A percentile compares a stretch with the other conserved stretches of the same genome.
Evolutionary conservation across 345 rosid species (phyloP).

Genomic region (Toxicodendron radicans): DNA sequence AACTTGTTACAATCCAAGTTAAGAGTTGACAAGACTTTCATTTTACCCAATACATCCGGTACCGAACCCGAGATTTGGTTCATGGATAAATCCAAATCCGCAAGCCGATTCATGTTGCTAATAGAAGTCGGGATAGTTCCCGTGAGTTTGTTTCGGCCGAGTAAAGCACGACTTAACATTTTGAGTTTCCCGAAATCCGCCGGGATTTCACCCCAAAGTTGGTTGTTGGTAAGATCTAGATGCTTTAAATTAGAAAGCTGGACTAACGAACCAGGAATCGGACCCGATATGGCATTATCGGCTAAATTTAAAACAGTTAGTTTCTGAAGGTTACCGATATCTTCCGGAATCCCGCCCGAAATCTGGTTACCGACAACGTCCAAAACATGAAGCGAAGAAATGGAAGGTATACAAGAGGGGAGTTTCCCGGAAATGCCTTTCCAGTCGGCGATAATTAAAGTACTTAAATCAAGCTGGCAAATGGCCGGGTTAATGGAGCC

Average conservation of each 20-base stretch:
- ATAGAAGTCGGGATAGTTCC: conserved; percentile 74
- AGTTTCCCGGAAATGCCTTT: conserved; percentile 74
- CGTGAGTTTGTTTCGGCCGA: conserved; percentile 65
- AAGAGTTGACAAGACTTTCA: conserved; percentile 80
- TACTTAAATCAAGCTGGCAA: conserved; percentile 65
- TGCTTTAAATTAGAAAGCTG: conserved; percentile 62
- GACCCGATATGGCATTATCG: conserved; percentile 66
- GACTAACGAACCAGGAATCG: conserved; percentile 62
- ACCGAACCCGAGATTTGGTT: conserved; percentile 62
- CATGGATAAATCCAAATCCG: conserved; percentile 75
- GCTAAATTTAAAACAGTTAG: conserved; percentile 78
- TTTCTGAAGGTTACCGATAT: conserved; percentile 60
- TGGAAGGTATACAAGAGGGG: conserved; percentile 59
- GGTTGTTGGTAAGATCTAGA: conserved; percentile 69
- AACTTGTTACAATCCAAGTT: conserved; percentile 63
- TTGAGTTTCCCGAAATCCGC: conserved; percentile 63
- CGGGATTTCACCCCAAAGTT: conserved; percentile 64
- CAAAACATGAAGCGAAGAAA: conserved; percentile 66
- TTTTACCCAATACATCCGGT: conserved; percentile 65
- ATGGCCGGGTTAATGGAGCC: conserved; percentile 76
- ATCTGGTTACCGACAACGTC: conserved; percentile 77
- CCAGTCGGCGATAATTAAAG: conserved; percentile 80
- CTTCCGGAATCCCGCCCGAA: conserved; percentile 63
- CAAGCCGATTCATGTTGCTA: conserved; percentile 59
- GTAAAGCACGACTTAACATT: conserved; percentile 76